Conservation (phyloP, 495 filamentous ascomycete genomes). For the Viridothelium virens region DNA sequence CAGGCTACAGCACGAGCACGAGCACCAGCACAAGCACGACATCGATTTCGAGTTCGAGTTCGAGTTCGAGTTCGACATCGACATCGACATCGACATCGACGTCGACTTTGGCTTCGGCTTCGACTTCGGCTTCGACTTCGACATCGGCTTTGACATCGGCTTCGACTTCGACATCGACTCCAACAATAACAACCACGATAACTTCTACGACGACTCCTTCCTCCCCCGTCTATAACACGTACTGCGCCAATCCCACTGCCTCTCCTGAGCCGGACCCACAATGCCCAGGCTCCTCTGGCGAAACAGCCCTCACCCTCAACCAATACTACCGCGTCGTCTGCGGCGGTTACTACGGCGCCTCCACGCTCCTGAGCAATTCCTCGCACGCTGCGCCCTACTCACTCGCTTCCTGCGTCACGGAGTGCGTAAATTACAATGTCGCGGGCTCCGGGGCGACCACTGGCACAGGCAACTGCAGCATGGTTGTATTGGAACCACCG, state of each 20-base stretch:
- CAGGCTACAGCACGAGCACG: not conserved
- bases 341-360: conserved; percentile 1
- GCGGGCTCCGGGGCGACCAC: not conserved
- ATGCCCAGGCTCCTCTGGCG: conserved; percentile 1
- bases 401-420: not conserved
- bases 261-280: not conserved
- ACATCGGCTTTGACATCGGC: too few species aligned
- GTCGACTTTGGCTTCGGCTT: too few species aligned
- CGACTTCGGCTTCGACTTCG: too few species aligned
- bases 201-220: not conserved
- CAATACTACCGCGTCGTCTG: conserved; percentile 11
- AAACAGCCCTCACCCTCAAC: not conserved
- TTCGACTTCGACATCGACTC: too few species aligned
- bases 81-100: too few species aligned
- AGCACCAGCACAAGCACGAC: too few species aligned
- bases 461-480: not conserved
- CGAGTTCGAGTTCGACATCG: too few species aligned
- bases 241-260: not conserved
- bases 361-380: not conserved
- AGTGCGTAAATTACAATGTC: not conserved
- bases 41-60: too few species aligned
- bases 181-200: not conserved
- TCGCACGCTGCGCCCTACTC: not conserved
- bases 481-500: not conserved
- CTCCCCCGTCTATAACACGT: not conserved